Evolutionary conservation across 306 rosid species (phyloP), one percentile per base, ranked within the genome.

Genomic region (Dicorynia guianensis): DNA sequence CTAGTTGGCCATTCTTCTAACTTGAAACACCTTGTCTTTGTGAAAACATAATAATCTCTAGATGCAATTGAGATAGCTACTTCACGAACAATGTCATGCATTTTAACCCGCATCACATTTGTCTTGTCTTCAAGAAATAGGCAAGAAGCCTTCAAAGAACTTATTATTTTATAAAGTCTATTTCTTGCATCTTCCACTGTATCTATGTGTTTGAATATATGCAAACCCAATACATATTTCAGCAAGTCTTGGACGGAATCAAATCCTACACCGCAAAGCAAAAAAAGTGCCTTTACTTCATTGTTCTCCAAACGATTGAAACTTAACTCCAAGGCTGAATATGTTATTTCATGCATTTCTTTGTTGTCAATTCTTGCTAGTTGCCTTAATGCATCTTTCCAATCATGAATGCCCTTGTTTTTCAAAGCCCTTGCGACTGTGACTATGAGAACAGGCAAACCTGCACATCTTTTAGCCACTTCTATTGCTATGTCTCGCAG

Each of bases 71-170:
- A 49, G 6, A 52, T 1, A 8, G 72, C 85, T 1, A 8, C 74
- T 14, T 72, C 60, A 5, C 7, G 38, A 11, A 61, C 63, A 39
- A 50, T n/a, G 7, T 82, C 63, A 25, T 73, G 86, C 64, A 82
- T 46, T 8, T 47, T 14, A 0, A 72, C 40, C 0, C 2, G 1
- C 4, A 3, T 4, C 0, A 0, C 0, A 0, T 7, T 11, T 18
- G 5, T 11, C 0, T 6, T 8, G 11, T 6, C 10, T 1, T 77
- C 69, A 11, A 53, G 13, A 38, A 65, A 12, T 0, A 65, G 8
- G 4, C 55, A 65, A 9, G 55, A 46, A 46, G 17, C 60, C 42
- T 76, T 67, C 11, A 85, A 60, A 5, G 7, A 11, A 0, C 8
- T 6, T 9, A 79, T 17, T 39, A 79, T 46, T 3, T 15, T 2